Conservation (phyloP, 148 eudicot genomes). For the Persicaria maculosa region DNA sequence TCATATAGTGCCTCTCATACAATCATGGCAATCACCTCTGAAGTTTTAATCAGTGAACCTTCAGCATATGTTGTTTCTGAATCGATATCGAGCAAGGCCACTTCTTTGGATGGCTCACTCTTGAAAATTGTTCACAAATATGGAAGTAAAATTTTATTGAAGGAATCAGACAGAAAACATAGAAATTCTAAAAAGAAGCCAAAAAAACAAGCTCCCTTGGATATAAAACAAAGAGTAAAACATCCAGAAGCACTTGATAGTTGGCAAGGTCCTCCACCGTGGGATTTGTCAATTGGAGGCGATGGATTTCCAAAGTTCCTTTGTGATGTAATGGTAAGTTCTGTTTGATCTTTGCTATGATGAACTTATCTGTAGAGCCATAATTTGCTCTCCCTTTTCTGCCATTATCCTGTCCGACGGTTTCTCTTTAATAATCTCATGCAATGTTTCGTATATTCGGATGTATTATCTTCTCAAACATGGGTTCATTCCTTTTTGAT, state of each 20-base stretch:
- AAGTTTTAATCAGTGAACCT: constrained; percentile 23
- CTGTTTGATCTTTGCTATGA: constrained; percentile 3
- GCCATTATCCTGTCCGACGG: not conserved
- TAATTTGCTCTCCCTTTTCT: constrained; percentile 2
- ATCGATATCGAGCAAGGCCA: constrained; percentile 19
- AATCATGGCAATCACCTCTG: constrained; percentile 34
- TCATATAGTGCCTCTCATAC: constrained; percentile 52
- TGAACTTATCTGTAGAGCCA: not conserved
- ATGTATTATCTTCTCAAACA: not conserved
- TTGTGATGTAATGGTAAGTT: constrained; percentile 91
- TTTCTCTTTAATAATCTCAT: not conserved
- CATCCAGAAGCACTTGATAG: constrained; percentile 30
- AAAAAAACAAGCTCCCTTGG: constrained; percentile 37
- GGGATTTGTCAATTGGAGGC: constrained; percentile 72
- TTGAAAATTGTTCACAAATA: constrained; percentile 45
- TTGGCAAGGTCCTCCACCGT: constrained; percentile 86
- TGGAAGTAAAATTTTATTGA: constrained; percentile 61
- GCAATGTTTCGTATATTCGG: not conserved
- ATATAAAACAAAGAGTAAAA: constrained; percentile 29
- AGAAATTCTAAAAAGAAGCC: constrained; percentile 66
- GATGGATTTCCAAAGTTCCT: constrained; percentile 88
- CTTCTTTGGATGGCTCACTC: constrained; percentile 36
- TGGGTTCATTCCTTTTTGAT: not conserved
- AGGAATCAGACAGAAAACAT: constrained; percentile 69
- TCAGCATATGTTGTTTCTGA: constrained; percentile 24